These are phyloP conservation scores for Sarcodon aspratus DNA, from an alignment of 768 basidiomycete genomes.

Conservation along the genomic window DNA sequence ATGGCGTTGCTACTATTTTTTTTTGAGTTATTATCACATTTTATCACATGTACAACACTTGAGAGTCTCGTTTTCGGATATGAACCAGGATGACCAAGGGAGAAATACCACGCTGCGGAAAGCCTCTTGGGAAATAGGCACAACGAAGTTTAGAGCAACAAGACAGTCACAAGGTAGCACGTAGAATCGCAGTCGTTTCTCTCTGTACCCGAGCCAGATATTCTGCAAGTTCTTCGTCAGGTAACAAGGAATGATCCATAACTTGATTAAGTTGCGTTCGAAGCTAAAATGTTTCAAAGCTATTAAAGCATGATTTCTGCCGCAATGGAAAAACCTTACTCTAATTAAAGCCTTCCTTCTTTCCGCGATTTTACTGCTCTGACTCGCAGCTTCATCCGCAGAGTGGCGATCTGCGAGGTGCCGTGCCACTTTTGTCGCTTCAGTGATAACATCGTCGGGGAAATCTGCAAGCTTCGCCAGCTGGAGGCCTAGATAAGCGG, in stretches of 20 bases:
- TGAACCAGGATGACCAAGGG: too few species aligned
- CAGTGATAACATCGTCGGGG: constrained; percentile 55
- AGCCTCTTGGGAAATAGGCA: too few species aligned
- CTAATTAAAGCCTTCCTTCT: constrained; percentile 57
- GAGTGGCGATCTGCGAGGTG: constrained; percentile 47
- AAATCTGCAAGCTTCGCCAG: constrained; percentile 83
- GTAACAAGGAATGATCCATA: constrained; percentile 59
- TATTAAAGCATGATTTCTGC: neutral
- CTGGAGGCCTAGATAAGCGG: constrained; percentile 56
- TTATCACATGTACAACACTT: too few species aligned
- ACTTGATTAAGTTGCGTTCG: constrained; percentile 68
- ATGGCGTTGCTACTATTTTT: too few species aligned
- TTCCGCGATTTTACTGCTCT: constrained; percentile 43
- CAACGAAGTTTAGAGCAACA: too few species aligned
- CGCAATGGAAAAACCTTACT: constrained; percentile 34
- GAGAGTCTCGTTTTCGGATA: too few species aligned
- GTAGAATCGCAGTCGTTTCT: constrained; percentile 51
- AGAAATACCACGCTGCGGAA: too few species aligned
- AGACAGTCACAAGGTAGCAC: constrained; percentile 17
- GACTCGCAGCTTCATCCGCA: constrained; percentile 47
- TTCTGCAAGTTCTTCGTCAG: constrained; percentile 52
- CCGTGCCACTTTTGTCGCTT: constrained; percentile 51
- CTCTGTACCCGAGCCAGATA: constrained; percentile 63
- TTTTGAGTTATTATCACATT: too few species aligned
- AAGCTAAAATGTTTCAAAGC: constrained; percentile 32